Evolutionary conservation across 345 rosid species (phyloP).

Genomic region (Rhodomyrtus tomentosa): DNA sequence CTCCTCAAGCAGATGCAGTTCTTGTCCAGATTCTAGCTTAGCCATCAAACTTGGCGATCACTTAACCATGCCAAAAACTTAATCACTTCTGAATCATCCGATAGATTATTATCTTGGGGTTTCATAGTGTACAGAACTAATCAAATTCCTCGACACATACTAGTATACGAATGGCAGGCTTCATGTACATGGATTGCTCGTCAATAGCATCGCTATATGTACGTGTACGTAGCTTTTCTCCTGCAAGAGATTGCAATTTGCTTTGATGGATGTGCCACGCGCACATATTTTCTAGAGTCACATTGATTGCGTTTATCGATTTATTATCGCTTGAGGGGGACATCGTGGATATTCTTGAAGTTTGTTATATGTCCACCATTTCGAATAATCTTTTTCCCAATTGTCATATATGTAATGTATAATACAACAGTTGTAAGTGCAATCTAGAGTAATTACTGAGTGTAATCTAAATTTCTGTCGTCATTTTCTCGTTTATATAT

Average conservation of each 20-base stretch:
- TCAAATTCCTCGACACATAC: neutral
- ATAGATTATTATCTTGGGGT: neutral
- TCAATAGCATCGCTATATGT: neutral
- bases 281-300: neutral
- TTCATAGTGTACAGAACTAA: neutral
- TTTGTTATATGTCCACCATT: neutral
- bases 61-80: neutral
- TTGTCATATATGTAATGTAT: neutral
- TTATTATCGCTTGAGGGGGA: neutral
- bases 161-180: neutral
- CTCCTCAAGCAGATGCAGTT: slow-evolving; percentile 86
- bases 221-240: neutral
- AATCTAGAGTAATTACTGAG: neutral
- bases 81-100: neutral
- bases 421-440: neutral
- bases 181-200: neutral
- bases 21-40: slow-evolving; percentile 40
- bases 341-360: neutral
- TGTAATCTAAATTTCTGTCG: neutral
- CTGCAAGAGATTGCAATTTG: neutral
- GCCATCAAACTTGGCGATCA: neutral
- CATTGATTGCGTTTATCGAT: neutral
- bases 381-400: neutral
- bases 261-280: neutral
- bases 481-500: neutral